Conservation (phyloP, 2,329 filamentous ascomycete genomes). For the Colletotrichum echinochloae region DNA sequence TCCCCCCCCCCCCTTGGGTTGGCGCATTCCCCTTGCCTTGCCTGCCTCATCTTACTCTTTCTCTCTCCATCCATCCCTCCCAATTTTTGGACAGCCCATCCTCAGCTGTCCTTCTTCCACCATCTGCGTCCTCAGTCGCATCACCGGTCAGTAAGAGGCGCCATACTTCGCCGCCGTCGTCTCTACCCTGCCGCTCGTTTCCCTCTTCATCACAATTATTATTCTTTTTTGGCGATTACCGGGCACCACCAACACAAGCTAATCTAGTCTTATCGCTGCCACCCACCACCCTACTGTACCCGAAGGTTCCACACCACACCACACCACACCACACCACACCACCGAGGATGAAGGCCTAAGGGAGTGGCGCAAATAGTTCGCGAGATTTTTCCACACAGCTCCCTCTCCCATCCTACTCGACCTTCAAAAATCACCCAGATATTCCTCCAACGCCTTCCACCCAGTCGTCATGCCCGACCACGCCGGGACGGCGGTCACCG, state of each 20-base stretch:
- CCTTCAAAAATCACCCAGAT: not conserved
- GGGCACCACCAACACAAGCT: not conserved
- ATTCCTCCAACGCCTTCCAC: not conserved
- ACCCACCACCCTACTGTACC: conserved; percentile 10
- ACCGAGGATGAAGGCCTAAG: conserved; percentile 36
- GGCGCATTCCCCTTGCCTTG: conserved; percentile 24
- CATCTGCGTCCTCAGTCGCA: conserved; percentile 22
- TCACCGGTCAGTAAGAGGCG: conserved; percentile 4
- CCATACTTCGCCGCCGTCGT: not conserved
- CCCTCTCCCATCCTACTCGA: not conserved
- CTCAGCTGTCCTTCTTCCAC: conserved; percentile 12
- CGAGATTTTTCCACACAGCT: conserved; percentile 8
- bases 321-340: conserved; percentile 11
- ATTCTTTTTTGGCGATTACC: not conserved
- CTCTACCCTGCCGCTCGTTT: conserved; percentile 8
- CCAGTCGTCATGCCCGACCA: conserved; percentile 30
- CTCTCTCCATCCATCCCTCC: conserved; percentile 30
- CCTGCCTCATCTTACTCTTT: not conserved
- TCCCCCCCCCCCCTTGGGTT: conserved; percentile 21
- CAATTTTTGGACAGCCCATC: conserved; percentile 24
- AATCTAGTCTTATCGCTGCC: conserved; percentile 8
- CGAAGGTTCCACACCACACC: conserved; percentile 26
- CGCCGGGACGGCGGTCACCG: conserved; percentile 37
- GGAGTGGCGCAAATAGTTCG: conserved; percentile 38
- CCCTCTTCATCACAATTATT: not conserved